These are phyloP conservation scores for Apiospora rasikravindrae DNA, from an alignment of 2,329 filamentous ascomycete species.

Conservation along the genomic window DNA sequence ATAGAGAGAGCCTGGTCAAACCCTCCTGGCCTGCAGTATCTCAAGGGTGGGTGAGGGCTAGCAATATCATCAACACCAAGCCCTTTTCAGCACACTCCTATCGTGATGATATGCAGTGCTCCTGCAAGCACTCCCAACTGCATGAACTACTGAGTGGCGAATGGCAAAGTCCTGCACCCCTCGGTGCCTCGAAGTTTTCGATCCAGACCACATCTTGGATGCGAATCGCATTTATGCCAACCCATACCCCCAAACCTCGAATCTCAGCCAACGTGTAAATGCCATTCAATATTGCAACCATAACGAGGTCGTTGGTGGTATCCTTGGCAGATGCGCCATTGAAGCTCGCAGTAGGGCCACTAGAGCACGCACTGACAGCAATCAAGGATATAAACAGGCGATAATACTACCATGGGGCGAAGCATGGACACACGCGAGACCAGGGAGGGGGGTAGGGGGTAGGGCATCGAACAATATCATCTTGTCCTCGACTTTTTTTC, in stretches of 20 bases:
- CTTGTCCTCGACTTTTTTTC: not conserved
- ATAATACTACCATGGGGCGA: not conserved
- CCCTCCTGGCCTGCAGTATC: not conserved
- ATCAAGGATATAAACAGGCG: not conserved
- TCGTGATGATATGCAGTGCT: not conserved
- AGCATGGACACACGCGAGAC: not conserved
- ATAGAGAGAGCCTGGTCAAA: slow-evolving; percentile 4
- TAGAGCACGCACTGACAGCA: slow-evolving; percentile 14
- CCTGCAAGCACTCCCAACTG: slow-evolving; percentile 13
- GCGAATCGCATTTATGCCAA: not conserved
- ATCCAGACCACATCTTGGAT: not conserved
- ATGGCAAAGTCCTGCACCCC: not conserved
- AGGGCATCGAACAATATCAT: not conserved
- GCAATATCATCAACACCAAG: slow-evolving; percentile 1
- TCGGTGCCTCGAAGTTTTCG: not conserved
- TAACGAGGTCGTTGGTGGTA: not conserved
- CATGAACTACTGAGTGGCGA: slow-evolving; percentile 7
- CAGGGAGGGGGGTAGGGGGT: too few species aligned
- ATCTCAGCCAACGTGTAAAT: not conserved
- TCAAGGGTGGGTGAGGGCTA: not conserved
- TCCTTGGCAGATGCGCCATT: slow-evolving; percentile 2
- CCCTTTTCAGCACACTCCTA: not conserved
- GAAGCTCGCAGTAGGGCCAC: not conserved
- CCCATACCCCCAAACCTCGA: not conserved
- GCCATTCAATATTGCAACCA: not conserved